Conservation (phyloP, 805 yeast species). For the Candida awuae region DNA sequence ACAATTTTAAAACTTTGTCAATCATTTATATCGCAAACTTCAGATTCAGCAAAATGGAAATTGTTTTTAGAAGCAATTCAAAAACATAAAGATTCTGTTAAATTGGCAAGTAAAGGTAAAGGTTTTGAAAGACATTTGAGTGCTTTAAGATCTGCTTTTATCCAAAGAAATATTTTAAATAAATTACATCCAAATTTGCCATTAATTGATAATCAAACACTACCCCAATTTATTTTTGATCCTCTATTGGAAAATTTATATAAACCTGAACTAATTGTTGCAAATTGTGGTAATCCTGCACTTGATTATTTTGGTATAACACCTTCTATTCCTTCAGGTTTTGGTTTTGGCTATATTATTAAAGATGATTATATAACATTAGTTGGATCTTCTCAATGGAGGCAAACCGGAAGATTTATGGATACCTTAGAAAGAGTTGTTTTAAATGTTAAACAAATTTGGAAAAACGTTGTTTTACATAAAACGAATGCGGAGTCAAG, state of each 20-base stretch:
- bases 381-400: slow-evolving; percentile 52
- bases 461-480: slow-evolving; percentile 21
- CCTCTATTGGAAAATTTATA: slow-evolving; percentile 28
- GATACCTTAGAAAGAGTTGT: slow-evolving; percentile 45
- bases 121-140: slow-evolving; percentile 71
- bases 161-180: slow-evolving; percentile 40
- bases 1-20: slow-evolving; percentile 46
- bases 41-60: slow-evolving; percentile 39
- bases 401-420: slow-evolving; percentile 50
- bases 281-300: slow-evolving; percentile 57
- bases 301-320: slow-evolving; percentile 52
- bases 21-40: slow-evolving; percentile 50
- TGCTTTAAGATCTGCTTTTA: slow-evolving; percentile 50
- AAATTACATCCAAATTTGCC: slow-evolving; percentile 38
- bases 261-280: slow-evolving; percentile 32
- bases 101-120: slow-evolving; percentile 47
- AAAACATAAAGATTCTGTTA: slow-evolving; percentile 42
- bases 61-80: slow-evolving; percentile 43
- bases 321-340: slow-evolving; percentile 50
- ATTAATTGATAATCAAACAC: slow-evolving; percentile 18
- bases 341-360: slow-evolving; percentile 49
- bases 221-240: slow-evolving; percentile 42
- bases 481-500: slow-evolving; percentile 11
- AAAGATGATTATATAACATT: slow-evolving; percentile 42
- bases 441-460: slow-evolving; percentile 35